Evolutionary conservation across 2,329 filamentous ascomycete species (phyloP).

Genomic region (Exophiala aquamarina): DNA sequence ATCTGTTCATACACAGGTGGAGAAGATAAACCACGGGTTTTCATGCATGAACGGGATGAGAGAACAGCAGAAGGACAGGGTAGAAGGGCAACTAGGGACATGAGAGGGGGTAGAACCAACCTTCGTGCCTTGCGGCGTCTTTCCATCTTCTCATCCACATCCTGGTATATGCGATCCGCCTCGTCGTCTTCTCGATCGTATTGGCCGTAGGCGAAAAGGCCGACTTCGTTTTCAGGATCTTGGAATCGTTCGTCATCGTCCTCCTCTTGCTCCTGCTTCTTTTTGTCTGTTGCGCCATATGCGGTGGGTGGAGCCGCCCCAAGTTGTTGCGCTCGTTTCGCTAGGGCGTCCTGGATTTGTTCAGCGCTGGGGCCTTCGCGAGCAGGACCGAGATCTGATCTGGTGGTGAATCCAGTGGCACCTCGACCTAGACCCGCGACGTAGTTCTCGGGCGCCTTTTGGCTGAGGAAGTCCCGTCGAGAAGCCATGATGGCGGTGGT

Average conservation of each 20-base stretch:
- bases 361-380: constrained; percentile 95
- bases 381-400: constrained; percentile 92
- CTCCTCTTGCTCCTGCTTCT: constrained; percentile 68
- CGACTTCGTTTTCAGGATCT: constrained; percentile 95
- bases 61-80: constrained; percentile 18
- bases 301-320: constrained; percentile 69
- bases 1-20: constrained; percentile 68
- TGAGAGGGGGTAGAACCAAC: constrained; percentile 58
- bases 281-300: constrained; percentile 64
- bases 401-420: constrained; percentile 95
- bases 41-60: constrained; percentile 4
- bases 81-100: constrained; percentile 8
- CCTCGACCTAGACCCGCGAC: constrained; percentile 96
- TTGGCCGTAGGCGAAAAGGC: constrained; percentile 89
- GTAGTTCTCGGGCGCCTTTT: constrained; percentile 81
- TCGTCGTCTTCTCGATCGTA: constrained; percentile 99
- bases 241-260: constrained; percentile 82
- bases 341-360: constrained; percentile 96
- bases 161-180: constrained; percentile 91
- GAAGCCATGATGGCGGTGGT: constrained; percentile 53
- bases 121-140: constrained; percentile 80
- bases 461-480: constrained; percentile 82
- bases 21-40: constrained; percentile 63
- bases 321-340: constrained; percentile 84
- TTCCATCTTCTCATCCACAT: constrained; percentile 97